Percentiles rank a stretch among this genome's conserved stretches.
Evolutionary conservation across 2,329 filamentous ascomycete genomes (phyloP).

Genomic region (Arthrobotrys sinensis): DNA sequence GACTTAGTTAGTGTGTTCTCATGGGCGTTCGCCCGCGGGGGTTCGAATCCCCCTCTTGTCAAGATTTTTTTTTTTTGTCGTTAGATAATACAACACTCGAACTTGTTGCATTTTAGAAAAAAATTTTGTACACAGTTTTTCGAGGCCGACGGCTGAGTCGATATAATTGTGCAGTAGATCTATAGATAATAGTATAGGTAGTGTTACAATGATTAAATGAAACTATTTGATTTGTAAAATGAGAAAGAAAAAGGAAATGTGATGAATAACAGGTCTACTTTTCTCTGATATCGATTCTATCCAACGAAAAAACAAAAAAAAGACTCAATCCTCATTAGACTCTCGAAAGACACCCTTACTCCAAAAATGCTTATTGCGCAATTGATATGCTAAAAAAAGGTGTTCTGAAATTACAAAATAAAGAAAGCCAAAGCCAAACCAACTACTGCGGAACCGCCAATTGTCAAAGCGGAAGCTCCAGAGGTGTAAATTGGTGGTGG

Average conservation of each 20-base stretch:
- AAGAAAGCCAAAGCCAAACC: conserved; percentile 25
- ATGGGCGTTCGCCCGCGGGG: conserved; percentile 46
- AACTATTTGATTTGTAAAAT: too few species aligned
- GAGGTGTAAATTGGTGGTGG: conserved; percentile 27
- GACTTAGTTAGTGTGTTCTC: conserved; percentile 41
- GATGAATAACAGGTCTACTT: neutral
- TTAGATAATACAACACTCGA: neutral
- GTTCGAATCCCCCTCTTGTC: conserved; percentile 48
- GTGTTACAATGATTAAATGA: too few species aligned
- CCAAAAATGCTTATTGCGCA: too few species aligned
- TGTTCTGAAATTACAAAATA: neutral
- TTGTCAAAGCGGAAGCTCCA: conserved; percentile 6
- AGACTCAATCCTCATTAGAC: too few species aligned
- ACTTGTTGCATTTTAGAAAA: conserved; percentile 11
- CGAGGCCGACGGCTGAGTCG: too few species aligned
- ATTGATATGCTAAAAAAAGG: too few species aligned
- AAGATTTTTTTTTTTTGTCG: conserved; percentile 12
- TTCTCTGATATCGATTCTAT: neutral
- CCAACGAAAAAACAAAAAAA: too few species aligned
- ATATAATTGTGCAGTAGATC: too few species aligned
- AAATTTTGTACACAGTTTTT: neutral
- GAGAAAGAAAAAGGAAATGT: too few species aligned
- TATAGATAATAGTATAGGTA: too few species aligned
- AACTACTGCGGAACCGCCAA: neutral
- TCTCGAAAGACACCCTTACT: too few species aligned